Evolutionary conservation across 2,329 filamentous ascomycete species (phyloP), one percentile per base, ranked within the genome.

Genomic region (Macroventuria anomochaeta): DNA sequence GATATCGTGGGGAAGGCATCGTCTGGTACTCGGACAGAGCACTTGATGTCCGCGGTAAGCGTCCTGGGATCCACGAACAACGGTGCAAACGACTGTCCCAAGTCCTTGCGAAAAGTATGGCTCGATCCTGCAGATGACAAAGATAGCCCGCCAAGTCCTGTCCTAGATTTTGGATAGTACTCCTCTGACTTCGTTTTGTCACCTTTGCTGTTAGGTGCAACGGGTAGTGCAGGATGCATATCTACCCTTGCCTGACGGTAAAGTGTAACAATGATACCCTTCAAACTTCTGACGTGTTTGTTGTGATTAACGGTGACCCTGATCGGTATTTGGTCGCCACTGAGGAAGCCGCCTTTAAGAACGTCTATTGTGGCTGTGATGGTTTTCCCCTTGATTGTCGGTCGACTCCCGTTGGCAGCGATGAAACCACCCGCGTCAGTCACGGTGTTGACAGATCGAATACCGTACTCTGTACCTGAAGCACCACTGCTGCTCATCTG

Each of bases 61-160:
- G 88, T 92, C 21, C 75, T 79, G 0, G 93, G 93, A 67, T 97
- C 89, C 47, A 97, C 88, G 48, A 97, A 91, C 38, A 99, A 80
- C 4, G 95, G 93, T 17, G 90, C 88, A 51, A 96, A 91, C 1
- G 89, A 88, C 73, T 99, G 95, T 4, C 90, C 88, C 3, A 99
- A 79, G 72, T 99, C 95, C 73, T 97, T 97, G 47, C 95, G 88
- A 72, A 97, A 97, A n/a, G 95, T 84, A 73, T 93, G 95, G 70
- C 87, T 93, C 2, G 92, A 93, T 31, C 91, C 88, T 6, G 90
- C 89, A 1, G 91, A 95, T 1, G 90, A 91, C 33, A 97, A 81
- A 1, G 93, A 96, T 23, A 97, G 79, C 0, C 93, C 93, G 13
- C 90, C 90, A 7, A 97, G 82, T 0, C 92, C 93, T 0, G 92